A percentile compares a stretch with the other conserved stretches of the same genome.
Conservation (phyloP, 176 grass and related monocot species). For the Raddia distichophylla region DNA sequence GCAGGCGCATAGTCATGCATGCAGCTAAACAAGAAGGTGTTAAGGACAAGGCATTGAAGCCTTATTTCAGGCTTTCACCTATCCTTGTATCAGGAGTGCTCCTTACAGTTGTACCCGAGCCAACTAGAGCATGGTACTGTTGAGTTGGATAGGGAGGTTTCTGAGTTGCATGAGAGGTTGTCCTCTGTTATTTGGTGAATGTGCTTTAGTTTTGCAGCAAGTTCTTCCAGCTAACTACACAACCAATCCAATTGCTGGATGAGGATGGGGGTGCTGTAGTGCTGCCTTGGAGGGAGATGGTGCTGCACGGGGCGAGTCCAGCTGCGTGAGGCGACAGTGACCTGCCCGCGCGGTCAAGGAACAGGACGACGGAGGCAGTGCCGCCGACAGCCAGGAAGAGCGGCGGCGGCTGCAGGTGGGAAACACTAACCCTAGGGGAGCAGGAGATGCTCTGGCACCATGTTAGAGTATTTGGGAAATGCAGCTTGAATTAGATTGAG, state of each 20-base stretch:
- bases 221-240: constrained; percentile 77
- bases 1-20: constrained; percentile 40
- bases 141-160: constrained; percentile 91
- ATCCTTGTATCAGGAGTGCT: constrained; percentile 80
- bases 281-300: too few relatives aligned
- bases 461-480: too few relatives aligned
- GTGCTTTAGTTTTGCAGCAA: constrained; percentile 76
- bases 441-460: too few relatives aligned
- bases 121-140: constrained; percentile 75
- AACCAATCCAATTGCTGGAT: constrained; percentile 78
- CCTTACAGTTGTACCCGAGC: constrained; percentile 92
- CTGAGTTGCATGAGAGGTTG: constrained; percentile 77
- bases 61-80: constrained; percentile 56
- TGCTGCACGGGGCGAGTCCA: too few relatives aligned
- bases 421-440: too few relatives aligned
- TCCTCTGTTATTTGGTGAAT: constrained; percentile 77
- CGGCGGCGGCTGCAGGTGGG: too few relatives aligned
- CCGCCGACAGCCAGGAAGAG: too few relatives aligned
- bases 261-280: not conserved
- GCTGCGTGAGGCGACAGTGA: too few relatives aligned
- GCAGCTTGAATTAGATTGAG: too few relatives aligned
- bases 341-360: too few relatives aligned
- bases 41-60: constrained; percentile 67
- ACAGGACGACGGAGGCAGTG: too few relatives aligned
- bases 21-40: constrained; percentile 35